Percentiles rank a stretch among this genome's conserved stretches.
These are phyloP conservation scores for Ophiocordyceps sinensis DNA, from an alignment of 2,329 filamentous ascomycete species.

Conservation along the genomic window DNA sequence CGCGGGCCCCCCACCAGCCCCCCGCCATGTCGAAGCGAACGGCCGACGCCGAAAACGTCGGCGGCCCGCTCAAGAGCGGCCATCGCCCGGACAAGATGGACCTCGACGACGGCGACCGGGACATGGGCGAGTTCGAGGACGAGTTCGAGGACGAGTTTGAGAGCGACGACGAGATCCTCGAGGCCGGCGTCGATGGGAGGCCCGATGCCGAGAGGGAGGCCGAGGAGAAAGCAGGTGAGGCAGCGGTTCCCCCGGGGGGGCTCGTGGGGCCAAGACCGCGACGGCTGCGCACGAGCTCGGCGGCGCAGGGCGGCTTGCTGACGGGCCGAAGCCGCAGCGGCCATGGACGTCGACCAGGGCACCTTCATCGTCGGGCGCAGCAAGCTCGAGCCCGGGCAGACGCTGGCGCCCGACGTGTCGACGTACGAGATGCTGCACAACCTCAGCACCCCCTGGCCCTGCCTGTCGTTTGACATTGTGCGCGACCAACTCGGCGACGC, in stretches of 20 bases:
- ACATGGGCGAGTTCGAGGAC: conserved; percentile 79
- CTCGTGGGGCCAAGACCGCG: too few relatives aligned
- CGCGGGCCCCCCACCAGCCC: too few relatives aligned
- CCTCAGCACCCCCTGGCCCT: conserved; percentile 90
- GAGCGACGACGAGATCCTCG: conserved; percentile 77
- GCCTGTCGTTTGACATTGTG: conserved; percentile 87
- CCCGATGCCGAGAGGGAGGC: conserved; percentile 87
- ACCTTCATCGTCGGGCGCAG: conserved; percentile 93
- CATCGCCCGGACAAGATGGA: conserved; percentile 51
- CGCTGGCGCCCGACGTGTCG: conserved; percentile 78
- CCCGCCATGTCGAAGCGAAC: conserved; percentile 43
- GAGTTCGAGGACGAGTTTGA: conserved; percentile 90
- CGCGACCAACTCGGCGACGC: conserved; percentile 75
- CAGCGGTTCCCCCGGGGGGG: too few relatives aligned
- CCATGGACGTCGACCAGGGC: conserved; percentile 87
- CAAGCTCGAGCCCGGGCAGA: conserved; percentile 82
- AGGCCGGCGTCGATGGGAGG: conserved; percentile 84
- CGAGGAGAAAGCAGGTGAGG: conserved; percentile 57
- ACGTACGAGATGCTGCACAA: conserved; percentile 97
- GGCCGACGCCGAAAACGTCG: conserved; percentile 32
- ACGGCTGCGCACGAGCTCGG: neutral
- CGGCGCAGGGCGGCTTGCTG: neutral
- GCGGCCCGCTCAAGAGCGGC: conserved; percentile 42
- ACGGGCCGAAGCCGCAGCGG: conserved; percentile 15
- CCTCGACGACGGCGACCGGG: conserved; percentile 44